A percentile compares a stretch with the other conserved stretches of the same genome.
phyloP scores from a whole-genome alignment of 257 asterid genomes.

The Penstemon newberryi region DNA sequence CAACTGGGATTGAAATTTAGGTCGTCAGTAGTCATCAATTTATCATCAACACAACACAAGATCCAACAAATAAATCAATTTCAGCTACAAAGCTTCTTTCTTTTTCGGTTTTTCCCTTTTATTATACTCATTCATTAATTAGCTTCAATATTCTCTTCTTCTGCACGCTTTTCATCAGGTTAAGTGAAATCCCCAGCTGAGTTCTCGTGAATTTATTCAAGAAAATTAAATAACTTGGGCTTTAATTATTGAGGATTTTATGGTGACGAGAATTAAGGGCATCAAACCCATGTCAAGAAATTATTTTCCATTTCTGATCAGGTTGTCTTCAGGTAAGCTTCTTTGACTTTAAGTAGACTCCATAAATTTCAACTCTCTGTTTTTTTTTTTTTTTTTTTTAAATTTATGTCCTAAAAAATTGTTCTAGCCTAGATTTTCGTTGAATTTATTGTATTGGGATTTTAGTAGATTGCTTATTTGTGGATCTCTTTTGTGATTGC shows the following conservation, averaged over 20 bases:
- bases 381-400: neutral
- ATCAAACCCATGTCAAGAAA: constrained; percentile 45
- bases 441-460: constrained; percentile 20
- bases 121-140: constrained; percentile 10
- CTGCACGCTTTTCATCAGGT: constrained; percentile 29
- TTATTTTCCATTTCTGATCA: constrained; percentile 31
- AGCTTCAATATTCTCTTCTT: constrained; percentile 22
- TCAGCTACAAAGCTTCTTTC: constrained; percentile 24
- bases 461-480: neutral
- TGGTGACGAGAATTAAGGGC: constrained; percentile 30
- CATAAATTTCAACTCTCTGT: neutral
- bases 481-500: constrained; percentile 28
- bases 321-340: constrained; percentile 46
- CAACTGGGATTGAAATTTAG: neutral
- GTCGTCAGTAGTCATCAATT: constrained; percentile 27
- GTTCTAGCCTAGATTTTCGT: constrained; percentile 17
- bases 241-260: constrained; percentile 12
- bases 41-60: constrained; percentile 33
- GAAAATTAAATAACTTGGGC: neutral
- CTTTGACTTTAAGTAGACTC: constrained; percentile 31
- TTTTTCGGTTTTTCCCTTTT: constrained; percentile 14
- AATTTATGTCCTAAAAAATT: neutral
- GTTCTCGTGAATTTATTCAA: constrained; percentile 31
- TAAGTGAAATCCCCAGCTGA: constrained; percentile 16
- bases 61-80: constrained; percentile 33